Base-by-base conservation (phyloP, 129 eudicot genomes). In the Flaveria bidentis region DNA sequence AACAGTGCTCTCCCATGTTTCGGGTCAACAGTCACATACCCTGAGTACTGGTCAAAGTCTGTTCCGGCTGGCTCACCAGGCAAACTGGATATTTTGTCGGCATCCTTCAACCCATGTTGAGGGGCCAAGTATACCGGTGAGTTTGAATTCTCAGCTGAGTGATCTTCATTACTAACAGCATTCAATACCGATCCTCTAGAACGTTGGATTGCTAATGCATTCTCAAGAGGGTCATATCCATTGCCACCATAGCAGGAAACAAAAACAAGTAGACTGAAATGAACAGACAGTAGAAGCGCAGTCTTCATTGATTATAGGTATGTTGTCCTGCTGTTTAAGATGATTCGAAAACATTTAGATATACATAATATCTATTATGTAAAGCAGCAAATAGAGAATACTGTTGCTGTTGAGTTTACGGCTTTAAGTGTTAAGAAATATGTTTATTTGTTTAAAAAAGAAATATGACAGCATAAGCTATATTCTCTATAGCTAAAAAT, bases 1-100 rank as follows among this genome's bases (percentile, higher is more conserved):
- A 65, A 65, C 25, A 65, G 49, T 16, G 70, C 49, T 36, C 15
- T 65, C 14, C 25, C 70, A 33, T 65, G 47, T 13, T 65, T 33
- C 7, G 70, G 47, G 23, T 65, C 25, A 65, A 65, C 25, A 1
- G 70, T 65, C 49, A 65, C 70, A 65, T 65, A 65, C 23, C 70
- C 70, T 65, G 70, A 65, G 47, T 65, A 65, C 70, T 65, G 47
- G 26, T 65, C 47, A 65, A 65, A 65, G 49, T 65, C 70, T 36
- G 47, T 33, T 65, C 70, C 70, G 2, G 70, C 23, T n/a, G 70
- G 70, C 23, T 65, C 14, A 65, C 70, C 70, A 0, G 70, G 70
- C 70, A 65, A 65, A 2, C 6, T n/a, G 11, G 70, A 65, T 65
- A 65, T 65, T 25, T 30, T 65, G 70, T 65, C 70, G 14, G n/a